Evolutionary conservation across 495 filamentous ascomycete genomes (phyloP).

Genomic region (Hamigera avellanea): DNA sequence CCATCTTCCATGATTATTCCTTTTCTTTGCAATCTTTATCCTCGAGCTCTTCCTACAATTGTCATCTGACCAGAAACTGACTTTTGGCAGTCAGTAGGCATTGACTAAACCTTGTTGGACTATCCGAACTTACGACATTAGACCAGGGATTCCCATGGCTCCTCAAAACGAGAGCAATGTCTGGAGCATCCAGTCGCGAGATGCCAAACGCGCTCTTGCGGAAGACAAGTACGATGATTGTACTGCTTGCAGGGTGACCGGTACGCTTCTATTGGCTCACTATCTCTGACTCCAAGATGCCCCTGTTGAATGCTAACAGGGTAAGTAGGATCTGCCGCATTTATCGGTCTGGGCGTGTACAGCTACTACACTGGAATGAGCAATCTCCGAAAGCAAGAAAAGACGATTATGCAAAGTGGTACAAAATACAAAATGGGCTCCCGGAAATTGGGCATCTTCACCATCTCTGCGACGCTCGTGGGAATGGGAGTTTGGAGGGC

Average conservation of each 20-base stretch:
- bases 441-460: conserved; percentile 55
- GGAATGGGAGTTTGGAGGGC: conserved; percentile 55
- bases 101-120: too few species aligned
- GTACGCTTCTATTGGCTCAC: conserved; percentile 20
- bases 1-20: background rate
- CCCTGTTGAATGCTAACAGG: background rate
- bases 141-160: too few species aligned
- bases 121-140: too few species aligned
- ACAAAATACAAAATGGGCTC: conserved; percentile 69
- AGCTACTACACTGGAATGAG: conserved; percentile 70
- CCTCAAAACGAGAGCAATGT: conserved; percentile 8
- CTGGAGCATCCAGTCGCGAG: conserved; percentile 19
- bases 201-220: conserved; percentile 41
- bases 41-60: too few species aligned
- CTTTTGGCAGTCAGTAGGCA: background rate
- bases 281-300: conserved; percentile 3
- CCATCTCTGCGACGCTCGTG: conserved; percentile 57
- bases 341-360: conserved; percentile 82
- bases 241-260: conserved; percentile 53
- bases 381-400: conserved; percentile 60
- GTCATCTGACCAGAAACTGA: background rate
- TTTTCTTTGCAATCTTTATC: background rate
- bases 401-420: conserved; percentile 55
- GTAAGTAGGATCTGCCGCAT: conserved; percentile 60
- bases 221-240: conserved; percentile 60